Conservation (phyloP, 164 flowering plant genomes). For the Cinnamomum chago region DNA sequence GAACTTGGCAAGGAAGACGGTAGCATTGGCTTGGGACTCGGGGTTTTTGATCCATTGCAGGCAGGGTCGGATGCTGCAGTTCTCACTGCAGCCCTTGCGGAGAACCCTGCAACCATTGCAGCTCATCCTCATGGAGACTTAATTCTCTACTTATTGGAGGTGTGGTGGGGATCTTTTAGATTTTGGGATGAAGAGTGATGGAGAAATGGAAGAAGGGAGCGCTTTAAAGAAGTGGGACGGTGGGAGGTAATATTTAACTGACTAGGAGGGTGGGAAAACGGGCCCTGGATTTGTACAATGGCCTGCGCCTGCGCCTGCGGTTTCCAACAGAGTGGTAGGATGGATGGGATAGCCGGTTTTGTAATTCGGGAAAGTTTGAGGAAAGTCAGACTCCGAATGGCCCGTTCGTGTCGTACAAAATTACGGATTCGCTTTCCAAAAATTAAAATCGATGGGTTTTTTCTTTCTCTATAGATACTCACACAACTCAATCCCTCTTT, state of each 20-base stretch:
- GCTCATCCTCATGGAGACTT: conserved; percentile 67
- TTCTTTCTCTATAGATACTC: too few relatives aligned
- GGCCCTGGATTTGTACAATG: conserved; percentile 23
- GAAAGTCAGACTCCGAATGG: background rate
- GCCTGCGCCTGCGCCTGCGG: conserved; percentile 49
- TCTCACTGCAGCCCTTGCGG: conserved; percentile 80
- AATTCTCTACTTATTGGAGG: too few relatives aligned
- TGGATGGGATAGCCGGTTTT: conserved; percentile 5
- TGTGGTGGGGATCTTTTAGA: too few relatives aligned
- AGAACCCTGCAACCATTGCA: conserved; percentile 92
- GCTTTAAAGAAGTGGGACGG: background rate
- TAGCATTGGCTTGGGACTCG: conserved; percentile 91
- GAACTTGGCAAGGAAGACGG: conserved; percentile 95
- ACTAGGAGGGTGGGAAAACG: background rate
- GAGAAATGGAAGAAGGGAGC: too few relatives aligned
- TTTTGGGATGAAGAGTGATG: too few relatives aligned
- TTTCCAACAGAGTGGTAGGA: conserved; percentile 32
- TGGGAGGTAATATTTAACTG: conserved; percentile 19
- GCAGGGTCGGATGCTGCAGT: conserved; percentile 81
- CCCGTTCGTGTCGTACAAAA: background rate
- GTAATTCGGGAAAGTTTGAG: conserved; percentile 8
- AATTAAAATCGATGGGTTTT: too few relatives aligned
- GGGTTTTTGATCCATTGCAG: conserved; percentile 81
- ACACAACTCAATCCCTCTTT: too few relatives aligned
- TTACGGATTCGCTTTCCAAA: too few relatives aligned